Evolutionary conservation across 2,329 filamentous ascomycete species (phyloP).

Genomic region (Rhynchosporium secalis): DNA sequence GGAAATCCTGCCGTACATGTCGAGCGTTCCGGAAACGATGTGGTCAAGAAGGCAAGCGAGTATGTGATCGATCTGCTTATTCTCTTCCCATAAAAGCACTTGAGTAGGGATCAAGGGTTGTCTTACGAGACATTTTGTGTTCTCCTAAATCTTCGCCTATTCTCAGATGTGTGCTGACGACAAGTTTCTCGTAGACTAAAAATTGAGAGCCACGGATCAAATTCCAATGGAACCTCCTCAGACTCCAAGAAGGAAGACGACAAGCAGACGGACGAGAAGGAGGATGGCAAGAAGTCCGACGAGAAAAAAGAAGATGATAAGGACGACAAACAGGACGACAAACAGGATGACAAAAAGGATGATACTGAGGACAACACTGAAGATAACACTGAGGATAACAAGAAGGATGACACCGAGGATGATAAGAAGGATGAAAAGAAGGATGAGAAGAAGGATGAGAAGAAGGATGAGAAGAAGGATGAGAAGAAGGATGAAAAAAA

Average conservation of each 20-base stretch:
- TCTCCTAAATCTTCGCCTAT: too few relatives aligned
- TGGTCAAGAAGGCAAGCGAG: conserved; percentile 63
- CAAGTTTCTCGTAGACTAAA: conserved; percentile 42
- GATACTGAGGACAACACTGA: conserved; percentile 36
- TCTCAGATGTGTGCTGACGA: neutral
- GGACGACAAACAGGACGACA: conserved; percentile 38
- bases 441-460: conserved; percentile 38
- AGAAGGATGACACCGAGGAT: conserved; percentile 39
- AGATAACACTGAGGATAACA: conserved; percentile 41
- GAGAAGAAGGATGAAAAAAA: conserved; percentile 36
- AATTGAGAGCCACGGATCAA: conserved; percentile 41
- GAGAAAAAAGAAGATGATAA: conserved; percentile 36
- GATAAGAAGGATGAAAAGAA: conserved; percentile 36
- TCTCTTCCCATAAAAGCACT: too few relatives aligned
- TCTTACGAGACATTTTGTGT: too few relatives aligned
- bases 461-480: conserved; percentile 38
- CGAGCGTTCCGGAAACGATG: conserved; percentile 60
- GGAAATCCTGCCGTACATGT: conserved; percentile 62
- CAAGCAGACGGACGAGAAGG: conserved; percentile 36
- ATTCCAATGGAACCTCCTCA: conserved; percentile 20
- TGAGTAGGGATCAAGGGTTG: neutral
- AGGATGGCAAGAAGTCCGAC: conserved; percentile 37
- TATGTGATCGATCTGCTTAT: neutral
- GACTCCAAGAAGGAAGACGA: conserved; percentile 30
- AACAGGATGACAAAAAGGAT: conserved; percentile 40